Percentiles rank a stretch among this genome's conserved stretches.
These are phyloP conservation scores for Monosporascus sp. DNA, from an alignment of 2,329 filamentous ascomycete species.

Conservation along the genomic window DNA sequence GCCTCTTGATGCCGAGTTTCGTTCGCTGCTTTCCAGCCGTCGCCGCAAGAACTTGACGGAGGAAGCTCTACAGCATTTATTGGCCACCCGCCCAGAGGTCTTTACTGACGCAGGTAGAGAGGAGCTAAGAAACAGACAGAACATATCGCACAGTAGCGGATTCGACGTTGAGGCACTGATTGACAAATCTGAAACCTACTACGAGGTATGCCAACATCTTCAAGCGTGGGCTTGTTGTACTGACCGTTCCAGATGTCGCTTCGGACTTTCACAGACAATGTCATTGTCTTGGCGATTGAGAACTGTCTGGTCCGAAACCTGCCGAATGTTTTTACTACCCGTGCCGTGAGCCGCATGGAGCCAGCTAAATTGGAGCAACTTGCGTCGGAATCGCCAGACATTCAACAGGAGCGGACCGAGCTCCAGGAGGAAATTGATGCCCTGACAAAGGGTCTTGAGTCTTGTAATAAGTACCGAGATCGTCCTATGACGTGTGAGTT, in stretches of 20 bases:
- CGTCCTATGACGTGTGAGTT: slow-evolving; percentile 3
- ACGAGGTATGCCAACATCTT: slow-evolving; percentile 27
- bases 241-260: slow-evolving; percentile 18
- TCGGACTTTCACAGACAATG: slow-evolving; percentile 29
- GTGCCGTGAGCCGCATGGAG: slow-evolving; percentile 25
- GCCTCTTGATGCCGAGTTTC: slow-evolving; percentile 29
- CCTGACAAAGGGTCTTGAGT: slow-evolving; percentile 13
- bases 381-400: slow-evolving; percentile 20
- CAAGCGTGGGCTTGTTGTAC: background rate
- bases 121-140: slow-evolving; percentile 4
- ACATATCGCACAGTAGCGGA: slow-evolving; percentile 10
- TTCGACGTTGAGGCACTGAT: slow-evolving; percentile 35
- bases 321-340: slow-evolving; percentile 26
- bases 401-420: slow-evolving; percentile 14
- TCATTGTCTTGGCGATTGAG: slow-evolving; percentile 30
- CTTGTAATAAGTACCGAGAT: slow-evolving; percentile 16
- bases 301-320: slow-evolving; percentile 30
- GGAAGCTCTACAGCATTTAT: slow-evolving; percentile 10
- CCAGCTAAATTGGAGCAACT: slow-evolving; percentile 16
- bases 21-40: slow-evolving; percentile 6
- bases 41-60: slow-evolving; percentile 7
- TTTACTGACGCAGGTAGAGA: slow-evolving; percentile 17
- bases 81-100: slow-evolving; percentile 15
- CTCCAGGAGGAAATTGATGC: slow-evolving; percentile 11
- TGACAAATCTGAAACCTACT: slow-evolving; percentile 39